These are phyloP conservation scores for Ilex paraguariensis DNA, from an alignment of 305 asterid genomes.

Conservation along the genomic window DNA sequence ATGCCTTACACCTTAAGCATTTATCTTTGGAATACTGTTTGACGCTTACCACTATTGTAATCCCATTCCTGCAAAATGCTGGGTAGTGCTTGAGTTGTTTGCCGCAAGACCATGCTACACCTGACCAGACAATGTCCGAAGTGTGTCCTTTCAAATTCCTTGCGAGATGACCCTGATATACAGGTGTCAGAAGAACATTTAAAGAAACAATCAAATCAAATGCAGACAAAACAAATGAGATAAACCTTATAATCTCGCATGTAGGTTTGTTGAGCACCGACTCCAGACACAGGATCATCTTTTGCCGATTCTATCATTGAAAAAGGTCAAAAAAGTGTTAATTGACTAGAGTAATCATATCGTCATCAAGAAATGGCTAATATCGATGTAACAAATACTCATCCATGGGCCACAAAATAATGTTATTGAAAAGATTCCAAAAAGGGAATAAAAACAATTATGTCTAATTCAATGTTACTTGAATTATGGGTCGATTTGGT, in stretches of 20 bases:
- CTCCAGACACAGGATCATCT: slow-evolving; percentile 42
- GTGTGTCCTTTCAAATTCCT: slow-evolving; percentile 56
- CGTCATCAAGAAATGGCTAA: too few species aligned
- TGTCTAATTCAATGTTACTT: too few species aligned
- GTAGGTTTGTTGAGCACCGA: slow-evolving; percentile 41
- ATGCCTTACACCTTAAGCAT: too few species aligned
- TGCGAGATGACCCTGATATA: slow-evolving; percentile 57
- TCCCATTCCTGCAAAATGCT: slow-evolving; percentile 78
- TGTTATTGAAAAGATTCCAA: too few species aligned
- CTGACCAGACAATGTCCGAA: slow-evolving; percentile 86
- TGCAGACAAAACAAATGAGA: neutral
- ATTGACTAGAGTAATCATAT: too few species aligned
- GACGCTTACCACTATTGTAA: slow-evolving; percentile 67
- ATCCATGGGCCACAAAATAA: too few species aligned
- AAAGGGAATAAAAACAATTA: too few species aligned
- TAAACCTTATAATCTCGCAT: slow-evolving; percentile 65
- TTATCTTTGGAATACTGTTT: too few species aligned
- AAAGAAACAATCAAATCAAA: neutral
- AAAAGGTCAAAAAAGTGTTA: neutral
- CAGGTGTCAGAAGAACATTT: slow-evolving; percentile 6
- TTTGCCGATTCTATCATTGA: slow-evolving; percentile 56
- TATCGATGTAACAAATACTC: too few species aligned
- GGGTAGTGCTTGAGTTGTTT: slow-evolving; percentile 95
- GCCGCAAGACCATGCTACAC: slow-evolving; percentile 82
- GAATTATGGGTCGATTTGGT: too few species aligned